These are phyloP conservation scores for Phytophthora fragariae DNA, from an alignment of 352 stramenopile genomes.

Conservation along the genomic window DNA sequence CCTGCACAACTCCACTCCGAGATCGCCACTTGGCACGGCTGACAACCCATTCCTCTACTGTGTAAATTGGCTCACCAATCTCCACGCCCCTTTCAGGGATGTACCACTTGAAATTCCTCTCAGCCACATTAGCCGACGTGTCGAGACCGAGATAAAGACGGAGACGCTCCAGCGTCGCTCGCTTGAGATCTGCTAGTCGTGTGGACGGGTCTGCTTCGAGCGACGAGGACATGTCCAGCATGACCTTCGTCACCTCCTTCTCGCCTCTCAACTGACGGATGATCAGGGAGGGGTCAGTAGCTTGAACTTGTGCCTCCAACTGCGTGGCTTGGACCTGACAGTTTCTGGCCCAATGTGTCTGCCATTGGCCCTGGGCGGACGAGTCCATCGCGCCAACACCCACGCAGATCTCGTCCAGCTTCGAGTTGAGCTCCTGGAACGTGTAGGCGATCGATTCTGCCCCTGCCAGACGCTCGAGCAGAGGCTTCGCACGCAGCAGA, in stretches of 20 bases:
- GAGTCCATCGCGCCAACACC: no score
- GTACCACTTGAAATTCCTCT: conserved; percentile 19
- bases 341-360: neutral
- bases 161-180: conserved; percentile 10
- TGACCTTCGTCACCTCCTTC: neutral
- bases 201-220: neutral
- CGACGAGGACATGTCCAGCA: conserved; percentile 17
- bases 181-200: conserved; percentile 3
- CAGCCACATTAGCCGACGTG: neutral
- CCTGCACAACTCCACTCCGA: conserved; percentile 25
- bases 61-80: neutral
- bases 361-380: no score
- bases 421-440: no score
- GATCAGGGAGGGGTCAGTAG: neutral
- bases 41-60: neutral
- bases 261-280: conserved; percentile 8
- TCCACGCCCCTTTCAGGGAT: conserved; percentile 12
- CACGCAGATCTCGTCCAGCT: no score
- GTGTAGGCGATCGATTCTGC: no score
- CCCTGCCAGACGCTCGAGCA: no score
- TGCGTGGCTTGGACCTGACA: neutral
- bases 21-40: neutral
- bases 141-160: neutral
- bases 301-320: neutral
- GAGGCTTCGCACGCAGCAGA: no score